These are phyloP conservation scores for Macrolepiota fuliginosa DNA, from an alignment of 768 basidiomycete genomes.

Conservation along the genomic window DNA sequence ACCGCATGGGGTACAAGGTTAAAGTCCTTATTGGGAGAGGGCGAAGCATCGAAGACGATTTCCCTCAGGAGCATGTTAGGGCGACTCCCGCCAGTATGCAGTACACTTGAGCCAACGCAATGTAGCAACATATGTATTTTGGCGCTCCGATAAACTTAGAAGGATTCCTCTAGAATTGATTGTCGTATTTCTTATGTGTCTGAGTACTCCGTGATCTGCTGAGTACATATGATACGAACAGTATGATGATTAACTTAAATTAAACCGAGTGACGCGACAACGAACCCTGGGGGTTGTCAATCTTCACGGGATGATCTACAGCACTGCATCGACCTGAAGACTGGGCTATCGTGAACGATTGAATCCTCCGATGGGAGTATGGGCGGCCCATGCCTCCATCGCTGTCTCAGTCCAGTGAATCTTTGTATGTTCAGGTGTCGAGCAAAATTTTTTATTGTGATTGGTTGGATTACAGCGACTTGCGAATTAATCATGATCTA, in stretches of 20 bases:
- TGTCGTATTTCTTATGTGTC: not conserved
- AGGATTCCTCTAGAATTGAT: not conserved
- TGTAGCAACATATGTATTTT: not conserved
- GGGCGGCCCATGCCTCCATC: no score
- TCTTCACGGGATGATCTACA: no score
- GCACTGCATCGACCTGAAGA: no score
- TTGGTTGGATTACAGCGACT: no score
- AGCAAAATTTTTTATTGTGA: no score
- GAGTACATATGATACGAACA: not conserved
- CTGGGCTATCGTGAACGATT: no score
- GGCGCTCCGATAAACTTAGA: no score
- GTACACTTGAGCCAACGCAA: not conserved
- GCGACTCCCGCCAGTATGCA: not conserved
- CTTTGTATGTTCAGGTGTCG: no score
- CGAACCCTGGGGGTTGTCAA: no score
- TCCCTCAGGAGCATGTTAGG: not conserved
- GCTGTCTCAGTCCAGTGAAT: no score
- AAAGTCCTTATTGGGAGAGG: not conserved
- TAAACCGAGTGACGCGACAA: not conserved
- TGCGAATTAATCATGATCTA: no score
- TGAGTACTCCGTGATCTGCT: not conserved
- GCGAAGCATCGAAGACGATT: not conserved
- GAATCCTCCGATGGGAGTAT: no score
- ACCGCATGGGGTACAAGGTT: not conserved
- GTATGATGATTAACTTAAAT: not conserved